Evolutionary conservation across 305 asterid genomes (phyloP).

Genomic region (Withania somnifera): DNA sequence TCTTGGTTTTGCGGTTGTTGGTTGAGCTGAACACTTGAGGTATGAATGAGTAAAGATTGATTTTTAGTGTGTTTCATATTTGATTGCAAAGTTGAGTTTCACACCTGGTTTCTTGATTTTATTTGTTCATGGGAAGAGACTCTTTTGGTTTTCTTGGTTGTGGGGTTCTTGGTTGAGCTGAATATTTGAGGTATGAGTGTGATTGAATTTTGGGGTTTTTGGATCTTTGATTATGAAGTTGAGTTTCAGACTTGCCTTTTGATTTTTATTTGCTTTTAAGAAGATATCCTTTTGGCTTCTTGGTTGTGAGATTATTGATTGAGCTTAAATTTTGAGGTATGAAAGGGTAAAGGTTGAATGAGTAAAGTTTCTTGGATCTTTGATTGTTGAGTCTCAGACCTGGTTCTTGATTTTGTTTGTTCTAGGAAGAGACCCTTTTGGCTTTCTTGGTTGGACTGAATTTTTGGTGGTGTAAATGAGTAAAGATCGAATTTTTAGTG

Average conservation of each 20-base stretch:
- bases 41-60: neutral
- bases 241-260: no score
- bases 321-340: slow-evolving; percentile 12
- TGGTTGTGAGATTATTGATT: slow-evolving; percentile 9
- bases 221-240: neutral
- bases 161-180: slow-evolving; percentile 29
- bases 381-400: neutral
- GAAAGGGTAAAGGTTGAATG: neutral
- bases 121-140: neutral
- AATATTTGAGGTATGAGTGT: neutral
- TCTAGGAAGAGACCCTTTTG: neutral
- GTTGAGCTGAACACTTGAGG: slow-evolving; percentile 16
- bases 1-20: neutral
- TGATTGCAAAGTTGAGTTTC: neutral
- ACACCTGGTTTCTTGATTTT: neutral
- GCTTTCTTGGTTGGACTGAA: neutral
- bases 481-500: neutral
- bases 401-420: neutral
- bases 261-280: neutral
- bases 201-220: neutral
- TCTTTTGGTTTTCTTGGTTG: neutral
- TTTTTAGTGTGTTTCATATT: slow-evolving; percentile 24
- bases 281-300: neutral
- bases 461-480: neutral
- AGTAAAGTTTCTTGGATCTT: neutral